These are phyloP conservation scores for Rhodotorula sp. DNA, from an alignment of 1,284 basidiomycete genomes.

Conservation along the genomic window DNA sequence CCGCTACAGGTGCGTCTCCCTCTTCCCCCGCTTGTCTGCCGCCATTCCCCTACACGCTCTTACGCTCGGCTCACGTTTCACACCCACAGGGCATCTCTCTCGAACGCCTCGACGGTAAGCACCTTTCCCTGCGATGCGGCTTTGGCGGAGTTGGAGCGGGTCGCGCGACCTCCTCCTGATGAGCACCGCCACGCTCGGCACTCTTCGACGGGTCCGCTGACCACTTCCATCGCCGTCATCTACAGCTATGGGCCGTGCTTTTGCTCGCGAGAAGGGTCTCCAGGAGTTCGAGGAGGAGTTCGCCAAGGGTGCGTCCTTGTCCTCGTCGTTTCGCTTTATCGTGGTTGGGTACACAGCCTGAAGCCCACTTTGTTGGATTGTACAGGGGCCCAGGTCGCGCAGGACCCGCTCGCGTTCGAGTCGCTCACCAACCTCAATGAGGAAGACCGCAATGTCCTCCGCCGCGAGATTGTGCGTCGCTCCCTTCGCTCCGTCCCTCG, in stretches of 20 bases:
- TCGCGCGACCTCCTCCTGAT: not conserved
- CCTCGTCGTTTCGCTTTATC: too few relatives aligned
- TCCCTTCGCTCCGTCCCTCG: not conserved
- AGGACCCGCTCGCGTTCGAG: conserved; percentile 40
- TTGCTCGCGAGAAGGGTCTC: conserved; percentile 38
- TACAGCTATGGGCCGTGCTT: conserved; percentile 37
- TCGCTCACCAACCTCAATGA: conserved; percentile 43
- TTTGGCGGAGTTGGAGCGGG: not conserved
- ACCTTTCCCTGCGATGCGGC: not conserved
- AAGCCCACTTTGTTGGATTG: too few relatives aligned
- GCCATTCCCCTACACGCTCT: not conserved
- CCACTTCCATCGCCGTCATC: too few relatives aligned
- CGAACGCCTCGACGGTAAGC: conserved; percentile 38
- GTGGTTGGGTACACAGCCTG: too few relatives aligned
- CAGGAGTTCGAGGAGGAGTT: conserved; percentile 30
- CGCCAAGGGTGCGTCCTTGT: conserved; percentile 20
- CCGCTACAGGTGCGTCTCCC: conserved; percentile 26
- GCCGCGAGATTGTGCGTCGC: conserved; percentile 40
- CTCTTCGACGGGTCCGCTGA: too few relatives aligned
- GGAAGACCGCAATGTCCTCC: conserved; percentile 46
- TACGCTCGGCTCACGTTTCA: not conserved
- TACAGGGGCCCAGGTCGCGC: conserved; percentile 27
- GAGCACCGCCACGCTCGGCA: not conserved
- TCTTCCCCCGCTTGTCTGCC: not conserved
- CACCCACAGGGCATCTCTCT: conserved; percentile 34